phyloP scores from a whole-genome alignment of 257 asterid genomes.

The Petrea volubilis region DNA sequence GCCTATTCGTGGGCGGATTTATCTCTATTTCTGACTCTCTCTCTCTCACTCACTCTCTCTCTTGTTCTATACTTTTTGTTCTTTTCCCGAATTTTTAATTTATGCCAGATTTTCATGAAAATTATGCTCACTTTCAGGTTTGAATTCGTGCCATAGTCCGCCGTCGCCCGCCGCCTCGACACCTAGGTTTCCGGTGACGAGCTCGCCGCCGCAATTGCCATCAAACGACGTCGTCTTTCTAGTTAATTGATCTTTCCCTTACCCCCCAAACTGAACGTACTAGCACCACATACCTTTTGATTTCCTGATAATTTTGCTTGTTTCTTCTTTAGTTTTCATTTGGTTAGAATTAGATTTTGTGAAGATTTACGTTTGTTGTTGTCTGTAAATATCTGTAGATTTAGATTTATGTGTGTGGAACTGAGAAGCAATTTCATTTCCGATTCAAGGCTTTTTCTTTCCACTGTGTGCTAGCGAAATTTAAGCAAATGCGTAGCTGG shows the following conservation, averaged over 20 bases:
- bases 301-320: neutral
- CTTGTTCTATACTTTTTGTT: neutral
- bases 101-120: neutral
- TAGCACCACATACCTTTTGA: neutral
- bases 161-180: constrained; percentile 21
- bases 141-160: constrained; percentile 3
- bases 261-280: neutral
- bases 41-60: too few species aligned
- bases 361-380: neutral
- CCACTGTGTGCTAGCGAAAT: neutral
- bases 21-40: too few species aligned
- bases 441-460: neutral
- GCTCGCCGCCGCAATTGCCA: neutral
- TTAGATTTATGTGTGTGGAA: neutral
- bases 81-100: neutral
- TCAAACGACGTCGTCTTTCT: neutral
- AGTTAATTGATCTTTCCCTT: neutral
- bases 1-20: neutral
- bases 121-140: neutral
- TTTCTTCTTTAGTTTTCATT: neutral
- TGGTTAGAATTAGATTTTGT: too few species aligned
- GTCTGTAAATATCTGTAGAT: neutral
- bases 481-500: neutral
- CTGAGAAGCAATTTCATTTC: neutral
- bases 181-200: constrained; percentile 28